Percentiles rank a stretch among this genome's conserved stretches.
Evolutionary conservation across 169 alveolate species (phyloP).

Genomic region (Plasmodium inui): DNA sequence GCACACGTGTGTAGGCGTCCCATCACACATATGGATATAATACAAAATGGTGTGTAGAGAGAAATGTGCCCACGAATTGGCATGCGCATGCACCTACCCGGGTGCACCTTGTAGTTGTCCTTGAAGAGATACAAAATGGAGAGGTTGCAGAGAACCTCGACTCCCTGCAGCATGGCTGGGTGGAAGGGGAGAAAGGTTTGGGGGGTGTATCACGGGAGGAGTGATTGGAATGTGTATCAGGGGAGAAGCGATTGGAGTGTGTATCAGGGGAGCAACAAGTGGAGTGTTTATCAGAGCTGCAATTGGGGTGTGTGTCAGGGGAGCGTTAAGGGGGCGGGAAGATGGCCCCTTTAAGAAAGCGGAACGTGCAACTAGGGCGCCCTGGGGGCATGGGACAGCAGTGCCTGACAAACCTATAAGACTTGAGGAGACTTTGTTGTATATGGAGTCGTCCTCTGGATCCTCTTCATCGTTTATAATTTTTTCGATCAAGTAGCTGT

Average conservation of each 20-base stretch:
- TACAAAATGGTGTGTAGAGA: neutral
- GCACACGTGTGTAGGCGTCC: neutral
- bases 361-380: neutral
- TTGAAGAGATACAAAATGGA: conserved; percentile 89
- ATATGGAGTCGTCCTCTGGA: neutral
- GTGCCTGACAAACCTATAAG: conserved; percentile 19
- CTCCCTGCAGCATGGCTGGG: conserved; percentile 90
- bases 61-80: neutral
- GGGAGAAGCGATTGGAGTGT: neutral
- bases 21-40: neutral
- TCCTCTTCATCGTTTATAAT: conserved; percentile 2
- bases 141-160: conserved; percentile 87
- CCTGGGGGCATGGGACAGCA: neutral
- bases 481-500: conserved; percentile 27
- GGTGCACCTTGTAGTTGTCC: conserved; percentile 87
- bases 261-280: neutral
- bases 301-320: neutral
- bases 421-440: conserved; percentile 51
- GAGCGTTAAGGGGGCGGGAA: neutral
- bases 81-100: conserved; percentile 73
- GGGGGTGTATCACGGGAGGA: too few species aligned
- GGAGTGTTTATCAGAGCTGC: neutral
- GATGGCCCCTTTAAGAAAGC: neutral
- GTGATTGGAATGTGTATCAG: too few species aligned
- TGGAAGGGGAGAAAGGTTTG: neutral